Evolutionary conservation across 179 eudicot genomes (phyloP).

Genomic region (Carnegiea gigantea): DNA sequence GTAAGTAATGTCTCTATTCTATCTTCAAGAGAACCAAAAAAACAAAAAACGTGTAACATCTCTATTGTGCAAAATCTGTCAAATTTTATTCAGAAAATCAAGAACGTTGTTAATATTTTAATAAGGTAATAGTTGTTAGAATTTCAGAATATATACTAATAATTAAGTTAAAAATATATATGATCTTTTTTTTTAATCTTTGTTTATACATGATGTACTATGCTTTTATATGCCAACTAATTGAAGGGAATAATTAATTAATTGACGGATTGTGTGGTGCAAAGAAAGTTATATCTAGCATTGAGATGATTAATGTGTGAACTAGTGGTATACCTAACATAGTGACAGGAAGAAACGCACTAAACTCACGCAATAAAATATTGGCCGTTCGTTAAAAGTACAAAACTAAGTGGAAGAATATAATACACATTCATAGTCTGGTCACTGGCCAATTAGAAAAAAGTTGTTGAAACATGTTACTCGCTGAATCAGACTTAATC

Average conservation of each 20-base stretch:
- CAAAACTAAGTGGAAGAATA: background rate
- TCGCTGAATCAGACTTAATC: background rate
- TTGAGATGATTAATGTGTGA: background rate
- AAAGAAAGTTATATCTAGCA: slow-evolving; percentile 6
- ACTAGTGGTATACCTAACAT: slow-evolving; percentile 1
- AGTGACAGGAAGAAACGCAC: background rate
- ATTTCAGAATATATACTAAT: too few species aligned
- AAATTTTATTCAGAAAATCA: too few species aligned
- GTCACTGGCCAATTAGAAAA: background rate
- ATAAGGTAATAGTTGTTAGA: too few species aligned
- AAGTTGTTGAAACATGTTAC: background rate
- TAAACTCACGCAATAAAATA: background rate
- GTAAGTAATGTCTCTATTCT: too few species aligned
- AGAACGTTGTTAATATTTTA: too few species aligned
- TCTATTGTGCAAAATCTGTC: too few species aligned
- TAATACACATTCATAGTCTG: background rate
- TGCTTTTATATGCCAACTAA: too few species aligned
- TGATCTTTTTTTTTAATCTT: too few species aligned
- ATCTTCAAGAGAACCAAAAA: too few species aligned
- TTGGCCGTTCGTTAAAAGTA: background rate
- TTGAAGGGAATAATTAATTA: too few species aligned
- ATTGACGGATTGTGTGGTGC: background rate
- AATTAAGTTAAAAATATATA: too few species aligned
- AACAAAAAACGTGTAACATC: background rate
- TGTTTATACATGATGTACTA: too few species aligned